phyloP scores from a whole-genome alignment of 176 grass and related monocot genomes.

The Oryza australiensis region DNA sequence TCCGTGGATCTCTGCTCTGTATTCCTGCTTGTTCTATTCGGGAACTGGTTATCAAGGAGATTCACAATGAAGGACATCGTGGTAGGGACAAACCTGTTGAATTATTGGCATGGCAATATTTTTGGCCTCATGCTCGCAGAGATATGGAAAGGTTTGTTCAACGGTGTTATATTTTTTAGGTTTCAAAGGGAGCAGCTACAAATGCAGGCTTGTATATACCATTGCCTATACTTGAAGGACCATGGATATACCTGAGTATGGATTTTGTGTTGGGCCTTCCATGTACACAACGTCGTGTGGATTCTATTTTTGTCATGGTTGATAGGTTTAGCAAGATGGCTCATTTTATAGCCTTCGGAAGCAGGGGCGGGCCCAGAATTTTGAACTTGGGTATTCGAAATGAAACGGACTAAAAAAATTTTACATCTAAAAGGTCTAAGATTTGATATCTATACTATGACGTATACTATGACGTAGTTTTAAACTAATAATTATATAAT shows the following conservation, averaged over 20 bases:
- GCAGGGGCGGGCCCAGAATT: too few relatives aligned
- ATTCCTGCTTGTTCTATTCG: slow-evolving; percentile 13
- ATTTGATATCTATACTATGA: too few relatives aligned
- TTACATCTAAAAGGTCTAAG: too few relatives aligned
- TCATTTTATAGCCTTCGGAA: too few relatives aligned
- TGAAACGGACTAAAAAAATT: too few relatives aligned
- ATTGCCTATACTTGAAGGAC: not conserved
- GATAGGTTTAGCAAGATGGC: too few relatives aligned
- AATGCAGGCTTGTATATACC: slow-evolving; percentile 20
- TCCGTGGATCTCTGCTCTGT: not conserved
- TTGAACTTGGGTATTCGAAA: too few relatives aligned
- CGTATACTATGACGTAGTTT: too few relatives aligned
- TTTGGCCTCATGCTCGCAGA: slow-evolving; percentile 4
- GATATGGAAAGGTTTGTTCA: slow-evolving; percentile 18
- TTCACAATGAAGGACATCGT: not conserved
- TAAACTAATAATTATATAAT: too few relatives aligned
- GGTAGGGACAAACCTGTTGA: not conserved
- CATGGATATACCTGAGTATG: slow-evolving; percentile 3
- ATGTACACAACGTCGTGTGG: too few relatives aligned
- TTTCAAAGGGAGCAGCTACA: not conserved
- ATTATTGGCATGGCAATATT: slow-evolving; percentile 10
- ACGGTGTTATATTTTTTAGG: not conserved
- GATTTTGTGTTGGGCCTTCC: slow-evolving; percentile 26
- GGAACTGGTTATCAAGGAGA: slow-evolving; percentile 13
- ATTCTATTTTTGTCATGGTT: too few relatives aligned